Evolutionary conservation across 1,284 basidiomycete species (phyloP), one percentile per base, ranked within the genome.

Genomic region (Cutaneotrichosporon daszewskae): DNA sequence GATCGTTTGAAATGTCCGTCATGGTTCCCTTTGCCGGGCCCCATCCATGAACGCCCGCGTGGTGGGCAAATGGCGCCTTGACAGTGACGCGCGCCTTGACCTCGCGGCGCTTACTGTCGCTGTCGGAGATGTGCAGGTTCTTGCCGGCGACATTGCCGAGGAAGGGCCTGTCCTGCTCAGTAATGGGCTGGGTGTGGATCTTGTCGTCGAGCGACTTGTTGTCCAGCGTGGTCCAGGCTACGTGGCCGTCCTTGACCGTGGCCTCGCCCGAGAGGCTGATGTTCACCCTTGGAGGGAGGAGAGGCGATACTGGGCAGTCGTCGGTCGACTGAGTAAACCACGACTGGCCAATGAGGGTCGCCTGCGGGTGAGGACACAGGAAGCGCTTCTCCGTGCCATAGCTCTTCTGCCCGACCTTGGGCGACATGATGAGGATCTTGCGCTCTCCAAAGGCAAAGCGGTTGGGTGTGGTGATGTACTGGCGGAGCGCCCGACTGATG

Each of bases 361-460:
- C 92, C 37, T 89, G 90, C 4, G 92, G 92, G 41, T 91, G 92
- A 2, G 94, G 94, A 63, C 91, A 95, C 13, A 97, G 78, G 77
- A 96, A 96, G 37, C 92, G 80, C 72, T 96, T 95, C 72, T 97
- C 92, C 11, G 84, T 90, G 29, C 90, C 91, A 63, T 97, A 97
- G 16, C 87, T 90, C 69, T 96, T 95, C 74, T 97, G 94, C 3
- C 89, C 94, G 29, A 96, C 90, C 64, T 87, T 90, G 66, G 87
- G 89, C 19, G 89, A 92, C 85, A 95, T 90, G 61, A 97, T 86
- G 47, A 95, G 85, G 49, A 97, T 81, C 11, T 87, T 91, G 40
- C 90, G 80, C 71, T 97, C 92, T 36, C 92, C 92, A 58, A 87
- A 84, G 1, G 85, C 84, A 38, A 96, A 78, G 19, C 90, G 81